Evolutionary conservation across 2,329 filamentous ascomycete genomes (phyloP), one percentile per base, ranked within the genome.

Genomic region (Ophiostoma sp.): DNA sequence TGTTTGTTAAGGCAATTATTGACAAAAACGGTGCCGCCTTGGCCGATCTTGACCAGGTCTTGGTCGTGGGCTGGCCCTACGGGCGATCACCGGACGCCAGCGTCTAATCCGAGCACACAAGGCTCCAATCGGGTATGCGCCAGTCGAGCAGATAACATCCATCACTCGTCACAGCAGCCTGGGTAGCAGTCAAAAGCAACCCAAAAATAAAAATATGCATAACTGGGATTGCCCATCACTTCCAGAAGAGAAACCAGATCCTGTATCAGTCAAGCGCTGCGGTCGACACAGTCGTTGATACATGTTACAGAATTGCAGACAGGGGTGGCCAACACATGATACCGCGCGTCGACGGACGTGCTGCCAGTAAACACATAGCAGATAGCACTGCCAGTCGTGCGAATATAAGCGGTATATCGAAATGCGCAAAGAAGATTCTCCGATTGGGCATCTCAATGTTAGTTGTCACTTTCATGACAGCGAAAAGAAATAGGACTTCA

Each of bases 241-340:
- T 57, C 52, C 27, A 27, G n/a, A 57, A 23, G 52, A 57, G 52
- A 57, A 57, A 57, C 52, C n/a, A 57, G 52, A 57, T 13, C 52
- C n/a, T 57, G 52, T 57, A 57, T 57, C 52, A 57, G 52, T 31
- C 52, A 31, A 57, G 23, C 23, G 52, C 52, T 57, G 52, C 52
- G 52, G 52, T 57, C 23, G 52, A 27, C 23, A 57, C 52, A 57
- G n/a, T 27, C 4, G 52, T 57, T 57, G 52, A 57, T 57, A 57
- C 52, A 57, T 57, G 52, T 57, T 57, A 57, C 52, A 57, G 52
- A 57, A n/a, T 31, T 57, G 17, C 52, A 57, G 52, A 27, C 52
- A 27, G 52, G 52, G 52, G 4, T 57, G 52, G 11, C 23, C 23
- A 27, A 23, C n/a, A 57, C 52, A 23, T 27, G n/a, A 57, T 31